Base-by-base conservation (phyloP, 2,329 filamentous ascomycete genomes). In the Fusarium sp. region DNA sequence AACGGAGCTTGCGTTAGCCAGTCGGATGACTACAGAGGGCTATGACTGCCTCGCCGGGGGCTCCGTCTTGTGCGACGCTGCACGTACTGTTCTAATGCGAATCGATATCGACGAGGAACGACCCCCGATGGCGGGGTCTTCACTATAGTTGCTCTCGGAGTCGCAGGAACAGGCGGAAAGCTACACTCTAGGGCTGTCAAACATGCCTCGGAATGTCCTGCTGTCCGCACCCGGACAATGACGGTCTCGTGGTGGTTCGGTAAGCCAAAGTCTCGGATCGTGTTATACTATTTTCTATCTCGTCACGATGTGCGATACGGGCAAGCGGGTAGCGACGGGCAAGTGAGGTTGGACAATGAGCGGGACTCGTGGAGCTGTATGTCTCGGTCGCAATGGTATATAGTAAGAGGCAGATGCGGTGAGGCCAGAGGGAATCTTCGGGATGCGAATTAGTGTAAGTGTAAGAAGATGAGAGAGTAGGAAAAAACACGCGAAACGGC, bases 81-180 rank as follows among this genome's bases (percentile, higher is more conserved):
- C 73, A 81, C 79, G 72, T 80, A 83, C 82, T 79, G 77, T 78
- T 75, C 75, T 77, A 79, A 76, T 78, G 73, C 67, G 62, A 66
- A 60, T 60, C 46, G 69, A 71, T 73, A 57, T 76, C 60, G 54
- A 72, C 68, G 68, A 75, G 74, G 73, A 71, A 68, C 70, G 70
- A 71, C 69, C 71, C 74, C 74, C 70, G 73, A 72, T 74, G 65
- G 69, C 65, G 67, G 72, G 64, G 69, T 62, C 60, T 64, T 63
- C 54, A 57, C 52, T 69, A 59, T 66, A 58, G 64, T 48, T 72
- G 70, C 58, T 74, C 64, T 73, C 71, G 68, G 68, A 69, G 68
- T 66, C 67, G 72, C 72, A 74, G 66, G 57, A 74, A 66, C 55
- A 64, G 66, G 69, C 65, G 73, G 69, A 69, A 79, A 76, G 75